These are phyloP conservation scores for Phyllosticta citrichinensis DNA, from an alignment of 2,329 filamentous ascomycete genomes.

Conservation along the genomic window DNA sequence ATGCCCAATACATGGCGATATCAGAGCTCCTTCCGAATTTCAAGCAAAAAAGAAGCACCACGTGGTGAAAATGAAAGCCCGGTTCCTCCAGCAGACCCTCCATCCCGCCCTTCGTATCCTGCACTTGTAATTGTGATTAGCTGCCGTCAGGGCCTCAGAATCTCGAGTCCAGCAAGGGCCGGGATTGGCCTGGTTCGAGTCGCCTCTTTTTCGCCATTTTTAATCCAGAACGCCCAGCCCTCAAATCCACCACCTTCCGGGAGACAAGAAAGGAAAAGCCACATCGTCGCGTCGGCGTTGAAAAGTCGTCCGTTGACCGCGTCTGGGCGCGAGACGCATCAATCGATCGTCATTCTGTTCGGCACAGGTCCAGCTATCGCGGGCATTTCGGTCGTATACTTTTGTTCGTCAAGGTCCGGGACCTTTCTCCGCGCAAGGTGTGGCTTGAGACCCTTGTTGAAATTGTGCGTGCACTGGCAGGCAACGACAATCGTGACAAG, in stretches of 20 bases:
- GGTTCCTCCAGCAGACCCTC: background rate
- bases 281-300: background rate
- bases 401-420: conserved; percentile 40
- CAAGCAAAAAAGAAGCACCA: conserved; percentile 2
- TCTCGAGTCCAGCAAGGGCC: background rate
- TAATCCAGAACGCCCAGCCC: conserved; percentile 8
- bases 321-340: background rate
- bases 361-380: conserved; percentile 36
- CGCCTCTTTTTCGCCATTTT: conserved; percentile 2
- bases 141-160: background rate
- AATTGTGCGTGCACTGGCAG: conserved; percentile 81
- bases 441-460: conserved; percentile 77
- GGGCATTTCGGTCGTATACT: conserved; percentile 38
- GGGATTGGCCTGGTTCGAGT: background rate
- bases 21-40: background rate
- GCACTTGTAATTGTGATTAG: background rate
- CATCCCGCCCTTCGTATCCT: background rate
- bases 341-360: conserved; percentile 33
- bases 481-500: conserved; percentile 82
- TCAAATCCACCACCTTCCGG: background rate
- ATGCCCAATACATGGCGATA: background rate
- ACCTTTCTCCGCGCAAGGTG: conserved; percentile 59
- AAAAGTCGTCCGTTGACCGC: background rate
- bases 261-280: background rate
- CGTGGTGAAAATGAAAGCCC: background rate